phyloP scores from a whole-genome alignment of 768 basidiomycete genomes.

The Phallus indusiatus region DNA sequence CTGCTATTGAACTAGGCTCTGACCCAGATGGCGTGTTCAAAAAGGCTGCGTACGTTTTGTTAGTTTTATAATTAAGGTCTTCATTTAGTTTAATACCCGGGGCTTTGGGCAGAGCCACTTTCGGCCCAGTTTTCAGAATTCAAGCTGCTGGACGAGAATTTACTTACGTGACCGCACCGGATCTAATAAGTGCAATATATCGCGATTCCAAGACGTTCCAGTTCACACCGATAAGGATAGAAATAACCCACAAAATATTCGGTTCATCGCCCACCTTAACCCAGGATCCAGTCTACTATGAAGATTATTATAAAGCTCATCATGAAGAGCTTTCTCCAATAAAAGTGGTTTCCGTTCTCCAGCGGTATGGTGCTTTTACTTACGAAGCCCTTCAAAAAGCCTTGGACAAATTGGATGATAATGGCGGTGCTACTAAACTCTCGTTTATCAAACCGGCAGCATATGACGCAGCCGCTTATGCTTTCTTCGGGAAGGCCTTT shows the following conservation, averaged over 20 bases:
- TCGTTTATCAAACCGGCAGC: conserved; percentile 14
- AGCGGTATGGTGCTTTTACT: conserved; percentile 5
- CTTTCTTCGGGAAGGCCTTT: conserved; percentile 17
- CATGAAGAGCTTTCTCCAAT: conserved; percentile 13
- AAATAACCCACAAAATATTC: conserved; percentile 16
- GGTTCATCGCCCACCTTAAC: background rate
- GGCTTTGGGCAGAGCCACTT: conserved; percentile 6
- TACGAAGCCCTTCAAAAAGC: conserved; percentile 6
- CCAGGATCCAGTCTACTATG: conserved; percentile 3
- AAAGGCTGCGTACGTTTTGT: background rate
- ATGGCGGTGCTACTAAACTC: conserved; percentile 5
- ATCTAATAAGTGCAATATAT: conserved; percentile 14
- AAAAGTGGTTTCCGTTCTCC: conserved; percentile 8
- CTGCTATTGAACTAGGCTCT: conserved; percentile 13
- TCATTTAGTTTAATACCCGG: background rate
- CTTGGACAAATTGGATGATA: background rate
- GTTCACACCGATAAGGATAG: conserved; percentile 10
- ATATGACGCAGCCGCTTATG: conserved; percentile 13
- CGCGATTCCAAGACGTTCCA: conserved; percentile 15
- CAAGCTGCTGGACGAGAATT: conserved; percentile 14
- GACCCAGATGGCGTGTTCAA: conserved; percentile 16
- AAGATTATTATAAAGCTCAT: conserved; percentile 10
- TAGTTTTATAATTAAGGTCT: background rate
- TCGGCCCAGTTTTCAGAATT: conserved; percentile 16
- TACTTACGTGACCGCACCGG: conserved; percentile 17